Percentiles rank a stretch among this genome's conserved stretches.
These are phyloP conservation scores for Camellia granthamiana DNA, from an alignment of 148 eudicot genomes.

Conservation along the genomic window DNA sequence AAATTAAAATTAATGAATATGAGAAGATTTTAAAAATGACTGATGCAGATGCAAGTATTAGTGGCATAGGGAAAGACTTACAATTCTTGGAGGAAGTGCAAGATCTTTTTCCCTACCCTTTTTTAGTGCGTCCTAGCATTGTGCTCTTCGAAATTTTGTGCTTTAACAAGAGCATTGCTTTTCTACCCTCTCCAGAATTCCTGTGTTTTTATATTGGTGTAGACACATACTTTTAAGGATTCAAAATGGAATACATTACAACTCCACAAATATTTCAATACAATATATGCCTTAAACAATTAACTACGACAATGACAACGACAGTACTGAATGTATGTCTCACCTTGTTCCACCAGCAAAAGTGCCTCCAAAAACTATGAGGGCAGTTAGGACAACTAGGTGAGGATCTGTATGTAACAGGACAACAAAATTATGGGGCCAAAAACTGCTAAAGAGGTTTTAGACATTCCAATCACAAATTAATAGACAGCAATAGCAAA, in stretches of 20 bases:
- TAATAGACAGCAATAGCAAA: neutral
- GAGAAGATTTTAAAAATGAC: neutral
- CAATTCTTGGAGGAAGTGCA: conserved; percentile 92
- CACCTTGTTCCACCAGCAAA: conserved; percentile 29
- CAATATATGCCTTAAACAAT: conserved; percentile 25
- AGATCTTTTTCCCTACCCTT: conserved; percentile 93
- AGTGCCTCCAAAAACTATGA: conserved; percentile 81
- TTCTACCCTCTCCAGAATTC: conserved; percentile 42
- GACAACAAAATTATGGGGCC: neutral
- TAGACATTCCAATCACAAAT: neutral
- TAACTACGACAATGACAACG: conserved; percentile 54
- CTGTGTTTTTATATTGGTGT: conserved; percentile 46
- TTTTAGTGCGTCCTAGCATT: conserved; percentile 77
- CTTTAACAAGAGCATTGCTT: conserved; percentile 80
- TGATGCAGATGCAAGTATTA: neutral
- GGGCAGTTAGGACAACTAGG: conserved; percentile 56
- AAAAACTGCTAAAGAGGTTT: neutral
- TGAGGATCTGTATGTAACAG: conserved; percentile 38
- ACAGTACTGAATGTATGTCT: neutral
- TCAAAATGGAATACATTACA: conserved; percentile 10
- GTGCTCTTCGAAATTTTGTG: conserved; percentile 68
- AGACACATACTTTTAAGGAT: conserved; percentile 6
- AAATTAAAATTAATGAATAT: neutral
- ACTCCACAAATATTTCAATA: neutral
- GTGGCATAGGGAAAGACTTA: conserved; percentile 32